These are phyloP conservation scores for Pyrrhoderma noxium DNA, from an alignment of 1,284 basidiomycete genomes.

Conservation along the genomic window DNA sequence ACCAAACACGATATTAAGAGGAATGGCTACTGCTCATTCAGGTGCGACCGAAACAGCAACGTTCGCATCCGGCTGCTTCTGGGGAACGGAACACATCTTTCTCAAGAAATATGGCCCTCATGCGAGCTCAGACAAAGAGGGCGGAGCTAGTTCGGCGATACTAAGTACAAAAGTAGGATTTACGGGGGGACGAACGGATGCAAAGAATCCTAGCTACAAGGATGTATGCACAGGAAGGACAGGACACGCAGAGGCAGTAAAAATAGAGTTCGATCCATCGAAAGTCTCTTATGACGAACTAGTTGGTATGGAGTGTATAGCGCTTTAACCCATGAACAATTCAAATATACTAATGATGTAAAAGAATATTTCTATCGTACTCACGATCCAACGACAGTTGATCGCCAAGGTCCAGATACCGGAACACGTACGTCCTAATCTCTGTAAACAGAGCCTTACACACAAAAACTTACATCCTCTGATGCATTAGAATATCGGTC, in stretches of 20 bases:
- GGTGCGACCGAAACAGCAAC: slow-evolving; percentile 52
- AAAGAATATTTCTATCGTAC: slow-evolving; percentile 88
- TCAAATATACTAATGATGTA: slow-evolving; percentile 7
- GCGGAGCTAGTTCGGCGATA: slow-evolving; percentile 12
- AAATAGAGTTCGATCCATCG: slow-evolving; percentile 79
- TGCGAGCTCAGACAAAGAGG: slow-evolving; percentile 31
- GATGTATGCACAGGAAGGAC: slow-evolving; percentile 80
- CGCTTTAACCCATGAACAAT: background rate
- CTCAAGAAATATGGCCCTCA: slow-evolving; percentile 69
- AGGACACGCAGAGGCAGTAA: slow-evolving; percentile 85
- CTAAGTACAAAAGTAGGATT: slow-evolving; percentile 75
- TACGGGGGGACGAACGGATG: slow-evolving; percentile 63
- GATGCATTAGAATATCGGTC: slow-evolving; percentile 77
- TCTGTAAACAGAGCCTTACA: background rate
- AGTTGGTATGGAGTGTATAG: slow-evolving; percentile 46
- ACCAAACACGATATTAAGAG: slow-evolving; percentile 1
- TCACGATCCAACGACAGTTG: slow-evolving; percentile 85
- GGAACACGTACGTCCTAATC: slow-evolving; percentile 61
- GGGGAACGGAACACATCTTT: slow-evolving; percentile 87
- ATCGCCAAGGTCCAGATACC: slow-evolving; percentile 70
- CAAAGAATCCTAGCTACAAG: slow-evolving; percentile 57
- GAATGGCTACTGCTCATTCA: slow-evolving; percentile 8
- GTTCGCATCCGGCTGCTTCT: slow-evolving; percentile 66
- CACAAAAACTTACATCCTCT: slow-evolving; percentile 7
- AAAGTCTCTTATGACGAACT: slow-evolving; percentile 77